These are phyloP conservation scores for Fusarium sterilihyphosum DNA, from an alignment of 2,329 filamentous ascomycete genomes.

Conservation along the genomic window DNA sequence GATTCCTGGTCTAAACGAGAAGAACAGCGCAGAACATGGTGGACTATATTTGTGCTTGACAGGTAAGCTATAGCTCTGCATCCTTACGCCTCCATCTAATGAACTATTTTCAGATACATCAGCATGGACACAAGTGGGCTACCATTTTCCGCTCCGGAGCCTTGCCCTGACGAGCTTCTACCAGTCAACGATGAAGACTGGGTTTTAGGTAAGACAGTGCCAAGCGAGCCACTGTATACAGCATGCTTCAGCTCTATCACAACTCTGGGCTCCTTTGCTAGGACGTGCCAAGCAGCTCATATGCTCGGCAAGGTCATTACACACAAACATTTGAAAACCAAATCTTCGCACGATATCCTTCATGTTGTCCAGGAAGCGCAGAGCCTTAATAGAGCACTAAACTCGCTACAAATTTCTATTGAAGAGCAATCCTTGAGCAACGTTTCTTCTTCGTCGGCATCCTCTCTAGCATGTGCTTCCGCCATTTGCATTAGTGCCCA, in stretches of 20 bases:
- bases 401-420: background rate
- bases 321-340: background rate
- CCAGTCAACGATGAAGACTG: conserved; percentile 9
- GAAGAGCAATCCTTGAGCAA: background rate
- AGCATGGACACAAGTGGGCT: background rate
- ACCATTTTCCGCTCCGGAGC: conserved; percentile 1
- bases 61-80: background rate
- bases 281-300: conserved; percentile 4
- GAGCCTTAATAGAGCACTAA: background rate
- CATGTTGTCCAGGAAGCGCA: background rate
- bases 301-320: conserved; percentile 6
- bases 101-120: background rate
- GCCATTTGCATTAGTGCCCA: conserved; percentile 1
- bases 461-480: background rate
- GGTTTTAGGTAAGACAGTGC: background rate
- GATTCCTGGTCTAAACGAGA: conserved; percentile 9
- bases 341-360: background rate
- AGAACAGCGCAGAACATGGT: conserved; percentile 8
- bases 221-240: conserved; percentile 6
- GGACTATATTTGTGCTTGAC: conserved; percentile 6
- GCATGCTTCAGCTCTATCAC: background rate
- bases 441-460: background rate
- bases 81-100: background rate
- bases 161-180: background rate
- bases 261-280: conserved; percentile 1